Percentiles rank a stretch among this genome's conserved stretches.
These are phyloP conservation scores for Breviolum minutum DNA, from an alignment of 73 alveolate genomes.

Conservation along the genomic window DNA sequence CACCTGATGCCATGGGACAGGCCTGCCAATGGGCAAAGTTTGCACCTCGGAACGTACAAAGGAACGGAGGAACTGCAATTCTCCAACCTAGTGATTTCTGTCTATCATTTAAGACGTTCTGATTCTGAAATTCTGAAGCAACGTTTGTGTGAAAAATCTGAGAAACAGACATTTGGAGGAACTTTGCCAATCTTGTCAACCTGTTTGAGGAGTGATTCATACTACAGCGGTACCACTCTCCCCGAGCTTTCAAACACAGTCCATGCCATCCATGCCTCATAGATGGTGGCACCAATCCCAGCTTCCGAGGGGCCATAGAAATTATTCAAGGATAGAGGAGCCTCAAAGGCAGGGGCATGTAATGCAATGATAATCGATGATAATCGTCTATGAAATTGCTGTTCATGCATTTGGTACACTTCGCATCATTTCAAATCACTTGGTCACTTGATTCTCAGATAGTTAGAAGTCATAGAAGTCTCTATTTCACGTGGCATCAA, in stretches of 20 bases:
- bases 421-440: too few relatives aligned
- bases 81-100: too few relatives aligned
- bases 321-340: constrained; percentile 65
- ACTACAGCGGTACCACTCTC: background rate
- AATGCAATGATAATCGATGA: too few relatives aligned
- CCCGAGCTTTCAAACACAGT: background rate
- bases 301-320: constrained; percentile 92
- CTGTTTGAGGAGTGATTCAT: background rate
- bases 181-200: constrained; percentile 82
- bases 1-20: constrained; percentile 85
- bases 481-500: background rate
- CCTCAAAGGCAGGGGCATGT: background rate
- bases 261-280: background rate
- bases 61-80: background rate
- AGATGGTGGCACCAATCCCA: constrained; percentile 86
- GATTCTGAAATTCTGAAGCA: background rate
- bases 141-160: background rate
- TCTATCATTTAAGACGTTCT: background rate
- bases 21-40: constrained; percentile 64
- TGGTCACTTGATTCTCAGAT: too few relatives aligned
- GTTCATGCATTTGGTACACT: too few relatives aligned
- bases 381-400: too few relatives aligned
- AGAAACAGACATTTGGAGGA: constrained; percentile 9
- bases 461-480: too few relatives aligned
- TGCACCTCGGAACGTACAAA: background rate